phyloP scores from a whole-genome alignment of 495 filamentous ascomycete species.

The Trichoderma orchidacearum region DNA sequence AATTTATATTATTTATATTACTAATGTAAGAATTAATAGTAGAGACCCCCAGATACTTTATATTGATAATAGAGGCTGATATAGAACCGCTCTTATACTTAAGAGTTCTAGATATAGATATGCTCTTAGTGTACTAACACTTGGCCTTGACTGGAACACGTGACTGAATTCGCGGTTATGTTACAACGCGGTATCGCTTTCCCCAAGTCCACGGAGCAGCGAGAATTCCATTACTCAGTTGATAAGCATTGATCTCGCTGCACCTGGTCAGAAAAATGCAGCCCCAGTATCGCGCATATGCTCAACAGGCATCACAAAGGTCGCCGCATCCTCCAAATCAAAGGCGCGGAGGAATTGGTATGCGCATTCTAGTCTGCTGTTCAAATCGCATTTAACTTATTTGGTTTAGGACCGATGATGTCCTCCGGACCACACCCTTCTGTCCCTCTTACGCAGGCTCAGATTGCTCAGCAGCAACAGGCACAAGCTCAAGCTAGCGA shows the following conservation, averaged over 20 bases:
- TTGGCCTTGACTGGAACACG: too few relatives aligned
- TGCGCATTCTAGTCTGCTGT: slow-evolving; percentile 9
- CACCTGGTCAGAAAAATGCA: slow-evolving; percentile 22
- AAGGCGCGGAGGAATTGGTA: slow-evolving; percentile 35
- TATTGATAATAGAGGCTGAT: too few relatives aligned
- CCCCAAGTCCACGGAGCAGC: too few relatives aligned
- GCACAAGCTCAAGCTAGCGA: slow-evolving; percentile 42
- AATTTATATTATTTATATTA: too few relatives aligned
- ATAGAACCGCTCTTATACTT: too few relatives aligned
- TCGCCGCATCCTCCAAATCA: slow-evolving; percentile 25
- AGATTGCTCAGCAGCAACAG: slow-evolving; percentile 42
- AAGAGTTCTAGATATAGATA: too few relatives aligned
- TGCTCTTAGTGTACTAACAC: too few relatives aligned
- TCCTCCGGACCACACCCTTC: slow-evolving; percentile 33
- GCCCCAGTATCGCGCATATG: slow-evolving; percentile 29
- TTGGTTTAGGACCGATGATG: slow-evolving; percentile 40
- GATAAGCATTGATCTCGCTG: neutral
- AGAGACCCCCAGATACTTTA: too few relatives aligned
- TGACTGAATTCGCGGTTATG: too few relatives aligned
- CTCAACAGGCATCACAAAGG: slow-evolving; percentile 15
- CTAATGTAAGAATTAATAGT: too few relatives aligned
- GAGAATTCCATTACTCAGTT: too few relatives aligned
- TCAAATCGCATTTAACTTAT: neutral
- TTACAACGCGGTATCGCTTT: too few relatives aligned
- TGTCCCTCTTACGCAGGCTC: slow-evolving; percentile 33